phyloP scores from a whole-genome alignment of 75 land plant genomes.

The Adiantum capillusveneris region DNA sequence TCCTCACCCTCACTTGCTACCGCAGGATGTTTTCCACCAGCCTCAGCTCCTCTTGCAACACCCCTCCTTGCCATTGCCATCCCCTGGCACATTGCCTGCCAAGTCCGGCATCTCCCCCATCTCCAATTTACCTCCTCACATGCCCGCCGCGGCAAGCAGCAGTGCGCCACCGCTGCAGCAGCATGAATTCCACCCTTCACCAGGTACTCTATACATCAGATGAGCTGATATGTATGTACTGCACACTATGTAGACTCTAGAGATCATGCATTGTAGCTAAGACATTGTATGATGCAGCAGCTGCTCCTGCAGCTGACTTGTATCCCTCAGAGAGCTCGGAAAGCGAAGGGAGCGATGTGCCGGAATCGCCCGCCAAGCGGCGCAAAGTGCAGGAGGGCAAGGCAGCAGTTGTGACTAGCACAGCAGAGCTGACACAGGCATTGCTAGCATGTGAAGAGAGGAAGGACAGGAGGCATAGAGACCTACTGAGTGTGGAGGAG shows the following conservation, averaged over 20 bases:
- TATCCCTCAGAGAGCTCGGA: conserved; percentile 40
- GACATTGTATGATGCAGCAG: too few species aligned
- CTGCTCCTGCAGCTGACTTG: not conserved
- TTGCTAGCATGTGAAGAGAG: conserved; percentile 43
- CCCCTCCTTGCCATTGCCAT: conserved; percentile 2
- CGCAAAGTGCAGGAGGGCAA: conserved; percentile 20
- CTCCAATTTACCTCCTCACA: not conserved
- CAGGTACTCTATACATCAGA: too few species aligned
- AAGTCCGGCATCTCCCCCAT: not conserved
- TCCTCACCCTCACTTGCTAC: conserved; percentile 3
- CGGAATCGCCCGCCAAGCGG: conserved; percentile 43
- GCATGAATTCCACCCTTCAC: not conserved
- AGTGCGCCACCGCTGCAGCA: not conserved
- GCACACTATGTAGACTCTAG: too few species aligned
- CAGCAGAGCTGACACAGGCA: conserved; percentile 39
- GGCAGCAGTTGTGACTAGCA: conserved; percentile 10
- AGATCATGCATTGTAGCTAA: too few species aligned
- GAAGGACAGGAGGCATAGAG: conserved; percentile 47
- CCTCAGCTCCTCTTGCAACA: conserved; percentile 6
- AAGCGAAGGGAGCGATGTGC: conserved; percentile 44
- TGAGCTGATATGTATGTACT: too few species aligned
- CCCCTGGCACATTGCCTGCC: not conserved
- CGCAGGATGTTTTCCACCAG: conserved; percentile 9
- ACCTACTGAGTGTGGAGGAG: conserved; percentile 37
- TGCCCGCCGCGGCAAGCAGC: not conserved